A percentile compares a stretch with the other conserved stretches of the same genome.
Evolutionary conservation across 306 rosid species (phyloP).

Genomic region (Sindora glabra): DNA sequence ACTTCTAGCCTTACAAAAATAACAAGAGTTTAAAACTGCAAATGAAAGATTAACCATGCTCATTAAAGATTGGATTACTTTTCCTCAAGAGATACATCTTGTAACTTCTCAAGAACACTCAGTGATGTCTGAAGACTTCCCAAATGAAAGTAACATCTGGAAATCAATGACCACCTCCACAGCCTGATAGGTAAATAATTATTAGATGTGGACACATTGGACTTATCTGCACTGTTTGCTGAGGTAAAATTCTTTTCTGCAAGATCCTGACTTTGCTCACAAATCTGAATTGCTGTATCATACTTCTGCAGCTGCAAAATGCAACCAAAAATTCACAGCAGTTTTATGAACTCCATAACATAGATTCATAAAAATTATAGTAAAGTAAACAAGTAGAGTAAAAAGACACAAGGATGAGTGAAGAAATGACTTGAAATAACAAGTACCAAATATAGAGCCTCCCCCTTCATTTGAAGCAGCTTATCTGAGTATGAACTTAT

Average conservation of each 20-base stretch:
- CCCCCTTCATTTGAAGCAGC: conserved; percentile 84
- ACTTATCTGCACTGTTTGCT: conserved; percentile 13
- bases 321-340: conserved; percentile 19
- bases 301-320: conserved; percentile 59
- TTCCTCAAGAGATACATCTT: conserved; percentile 31
- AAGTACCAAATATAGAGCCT: conserved; percentile 64
- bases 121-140: conserved; percentile 87
- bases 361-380: background rate
- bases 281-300: conserved; percentile 67
- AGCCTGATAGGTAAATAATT: conserved; percentile 30
- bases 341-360: conserved; percentile 16
- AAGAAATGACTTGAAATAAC: conserved; percentile 10
- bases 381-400: background rate
- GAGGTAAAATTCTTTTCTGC: conserved; percentile 65
- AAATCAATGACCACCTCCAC: conserved; percentile 82
- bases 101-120: conserved; percentile 55
- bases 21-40: conserved; percentile 12
- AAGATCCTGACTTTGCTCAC: conserved; percentile 59
- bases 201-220: conserved; percentile 24
- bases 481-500: conserved; percentile 71
- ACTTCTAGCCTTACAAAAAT: conserved; percentile 13
- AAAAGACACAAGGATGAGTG: conserved; percentile 2
- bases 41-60: conserved; percentile 14
- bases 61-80: conserved; percentile 37
- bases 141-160: conserved; percentile 77